Percentiles rank a stretch among this genome's conserved stretches.
phyloP scores from a whole-genome alignment of 257 asterid species.

The Anisodus tanguticus region DNA sequence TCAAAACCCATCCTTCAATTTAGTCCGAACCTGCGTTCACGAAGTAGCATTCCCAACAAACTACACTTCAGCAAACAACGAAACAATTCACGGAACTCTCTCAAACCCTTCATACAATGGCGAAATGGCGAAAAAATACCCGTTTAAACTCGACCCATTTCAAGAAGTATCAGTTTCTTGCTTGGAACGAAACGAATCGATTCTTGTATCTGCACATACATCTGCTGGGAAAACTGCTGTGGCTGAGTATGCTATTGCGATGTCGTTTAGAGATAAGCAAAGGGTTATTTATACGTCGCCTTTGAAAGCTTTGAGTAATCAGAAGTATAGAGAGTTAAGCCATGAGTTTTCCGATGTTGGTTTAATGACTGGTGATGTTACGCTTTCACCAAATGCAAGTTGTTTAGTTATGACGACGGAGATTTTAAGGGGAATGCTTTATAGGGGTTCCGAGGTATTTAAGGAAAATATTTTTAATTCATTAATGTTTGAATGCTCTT shows the following conservation, averaged over 20 bases:
- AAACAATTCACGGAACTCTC: constrained; percentile 74
- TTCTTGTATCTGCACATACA: constrained; percentile 94
- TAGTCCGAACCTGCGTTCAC: constrained; percentile 79
- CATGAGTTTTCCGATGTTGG: constrained; percentile 97
- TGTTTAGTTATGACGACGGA: constrained; percentile 99
- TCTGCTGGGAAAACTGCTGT: constrained; percentile 99
- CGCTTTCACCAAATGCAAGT: constrained; percentile 90
- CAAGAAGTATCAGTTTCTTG: constrained; percentile 89
- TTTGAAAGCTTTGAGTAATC: constrained; percentile 88
- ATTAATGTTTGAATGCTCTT: too few relatives aligned
- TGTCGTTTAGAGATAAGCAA: constrained; percentile 90
- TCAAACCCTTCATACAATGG: constrained; percentile 73
- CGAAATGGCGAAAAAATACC: constrained; percentile 74
- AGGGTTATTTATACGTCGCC: constrained; percentile 96
- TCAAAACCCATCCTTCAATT: constrained; percentile 35
- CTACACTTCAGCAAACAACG: constrained; percentile 61
- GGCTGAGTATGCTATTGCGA: constrained; percentile 96
- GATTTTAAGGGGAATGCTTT: constrained; percentile 92
- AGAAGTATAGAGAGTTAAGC: constrained; percentile 88
- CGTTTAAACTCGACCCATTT: constrained; percentile 84
- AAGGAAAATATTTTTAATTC: constrained; percentile 47
- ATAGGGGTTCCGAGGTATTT: constrained; percentile 95
- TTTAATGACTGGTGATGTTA: constrained; percentile 96
- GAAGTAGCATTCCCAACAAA: constrained; percentile 92
- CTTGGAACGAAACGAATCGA: constrained; percentile 86